These are phyloP conservation scores for Jaenimonas drosophilae DNA, from an alignment of 208 protist genomes.

Conservation along the genomic window DNA sequence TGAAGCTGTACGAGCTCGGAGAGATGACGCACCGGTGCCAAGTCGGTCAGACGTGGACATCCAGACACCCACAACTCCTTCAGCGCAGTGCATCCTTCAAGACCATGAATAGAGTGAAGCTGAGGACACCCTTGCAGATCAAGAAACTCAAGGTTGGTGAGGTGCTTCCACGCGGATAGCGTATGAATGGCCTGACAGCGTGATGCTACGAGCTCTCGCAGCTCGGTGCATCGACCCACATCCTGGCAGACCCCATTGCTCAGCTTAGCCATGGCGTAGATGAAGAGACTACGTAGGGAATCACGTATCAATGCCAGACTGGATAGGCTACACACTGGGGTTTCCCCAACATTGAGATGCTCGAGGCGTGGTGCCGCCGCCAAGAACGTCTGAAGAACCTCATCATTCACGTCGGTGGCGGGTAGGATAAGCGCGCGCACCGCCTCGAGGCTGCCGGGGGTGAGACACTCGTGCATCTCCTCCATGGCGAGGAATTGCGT, in stretches of 20 bases:
- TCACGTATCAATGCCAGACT: not conserved
- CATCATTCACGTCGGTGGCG: not conserved
- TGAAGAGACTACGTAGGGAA: not conserved
- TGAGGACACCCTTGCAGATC: slow-evolving; percentile 4
- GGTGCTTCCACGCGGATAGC: not conserved
- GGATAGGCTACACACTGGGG: too few species aligned
- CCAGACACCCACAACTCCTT: too few species aligned
- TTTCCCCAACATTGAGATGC: too few species aligned
- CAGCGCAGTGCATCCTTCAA: slow-evolving; percentile 1
- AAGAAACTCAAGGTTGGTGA: not conserved
- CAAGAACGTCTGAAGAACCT: not conserved
- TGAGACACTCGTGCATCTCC: not conserved
- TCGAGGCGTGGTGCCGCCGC: too few species aligned
- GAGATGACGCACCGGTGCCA: too few species aligned
- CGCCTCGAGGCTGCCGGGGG: not conserved
- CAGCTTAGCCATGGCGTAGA: not conserved
- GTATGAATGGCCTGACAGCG: not conserved
- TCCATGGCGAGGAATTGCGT: not conserved
- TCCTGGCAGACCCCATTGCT: not conserved
- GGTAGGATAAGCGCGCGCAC: not conserved
- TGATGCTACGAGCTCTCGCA: not conserved
- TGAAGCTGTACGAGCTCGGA: too few species aligned
- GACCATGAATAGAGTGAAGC: too few species aligned
- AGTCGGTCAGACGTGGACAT: too few species aligned
- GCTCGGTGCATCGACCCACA: not conserved